phyloP scores from a whole-genome alignment of 192 early-diverging fungal genomes.

The Mortierella alpina region DNA sequence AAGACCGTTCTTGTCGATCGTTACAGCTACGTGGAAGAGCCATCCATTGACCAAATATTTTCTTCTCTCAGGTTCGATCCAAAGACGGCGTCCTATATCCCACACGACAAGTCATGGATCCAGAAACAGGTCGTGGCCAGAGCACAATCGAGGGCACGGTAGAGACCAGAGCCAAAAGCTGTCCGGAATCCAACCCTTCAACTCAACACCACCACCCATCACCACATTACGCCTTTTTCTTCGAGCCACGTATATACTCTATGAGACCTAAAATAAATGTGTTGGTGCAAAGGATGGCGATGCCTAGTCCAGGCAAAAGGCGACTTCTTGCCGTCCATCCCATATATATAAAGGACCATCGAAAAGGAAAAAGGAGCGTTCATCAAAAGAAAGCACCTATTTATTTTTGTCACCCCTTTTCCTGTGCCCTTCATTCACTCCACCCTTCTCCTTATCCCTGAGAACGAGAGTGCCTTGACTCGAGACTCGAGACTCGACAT shows the following conservation, averaged over 20 bases:
- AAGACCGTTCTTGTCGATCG: too few species aligned
- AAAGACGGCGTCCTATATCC: constrained; percentile 39
- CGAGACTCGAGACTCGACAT: not conserved
- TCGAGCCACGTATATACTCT: too few species aligned
- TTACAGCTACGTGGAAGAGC: not conserved
- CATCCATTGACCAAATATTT: not conserved
- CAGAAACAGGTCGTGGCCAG: constrained; percentile 48
- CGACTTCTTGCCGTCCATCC: too few species aligned
- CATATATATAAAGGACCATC: too few species aligned
- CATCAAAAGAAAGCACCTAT: too few species aligned
- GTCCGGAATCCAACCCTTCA: not conserved
- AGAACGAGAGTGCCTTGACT: not conserved
- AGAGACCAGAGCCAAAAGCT: not conserved
- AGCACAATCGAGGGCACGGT: constrained; percentile 40
- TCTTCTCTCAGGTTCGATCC: constrained; percentile 21
- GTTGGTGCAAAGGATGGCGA: too few species aligned
- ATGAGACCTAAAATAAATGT: too few species aligned
- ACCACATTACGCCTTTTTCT: not conserved
- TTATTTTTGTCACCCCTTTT: too few species aligned
- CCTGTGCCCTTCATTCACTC: not conserved
- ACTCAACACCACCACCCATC: too few species aligned
- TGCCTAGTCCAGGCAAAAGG: too few species aligned
- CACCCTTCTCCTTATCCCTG: not conserved
- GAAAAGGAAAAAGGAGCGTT: too few species aligned
- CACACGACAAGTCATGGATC: constrained; percentile 54